Evolutionary conservation across 768 basidiomycete species (phyloP).

Genomic region (Agaricus blazei): DNA sequence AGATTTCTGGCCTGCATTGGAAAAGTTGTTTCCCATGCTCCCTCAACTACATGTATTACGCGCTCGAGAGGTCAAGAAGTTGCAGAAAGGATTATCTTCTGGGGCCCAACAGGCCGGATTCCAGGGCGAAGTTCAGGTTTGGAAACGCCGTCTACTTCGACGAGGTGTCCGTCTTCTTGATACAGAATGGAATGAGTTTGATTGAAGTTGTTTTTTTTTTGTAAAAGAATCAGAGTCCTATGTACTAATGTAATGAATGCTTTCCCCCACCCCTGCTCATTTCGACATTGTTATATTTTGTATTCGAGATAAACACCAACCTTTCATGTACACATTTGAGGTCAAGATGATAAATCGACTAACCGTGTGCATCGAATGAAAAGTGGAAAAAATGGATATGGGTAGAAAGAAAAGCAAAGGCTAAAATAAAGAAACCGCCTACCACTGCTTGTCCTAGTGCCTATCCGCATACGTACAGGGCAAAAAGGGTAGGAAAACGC

Average conservation of each 20-base stretch:
- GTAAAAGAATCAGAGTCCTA: no score
- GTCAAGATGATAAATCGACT: neutral
- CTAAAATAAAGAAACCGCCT: neutral
- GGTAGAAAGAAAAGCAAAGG: neutral
- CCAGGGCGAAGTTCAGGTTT: constrained; percentile 76
- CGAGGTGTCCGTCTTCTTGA: constrained; percentile 63
- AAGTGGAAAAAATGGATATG: neutral
- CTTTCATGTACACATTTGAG: constrained; percentile 4
- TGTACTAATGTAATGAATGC: no score
- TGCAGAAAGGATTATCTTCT: constrained; percentile 58
- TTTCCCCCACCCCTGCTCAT: neutral
- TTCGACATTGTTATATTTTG: neutral
- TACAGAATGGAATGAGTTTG: constrained; percentile 57
- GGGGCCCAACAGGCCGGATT: constrained; percentile 70
- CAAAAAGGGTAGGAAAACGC: constrained; percentile 1
- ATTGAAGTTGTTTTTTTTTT: neutral
- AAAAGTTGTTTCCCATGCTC: constrained; percentile 48
- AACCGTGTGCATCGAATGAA: constrained; percentile 1
- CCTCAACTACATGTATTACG: constrained; percentile 55
- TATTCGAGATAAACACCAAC: constrained; percentile 4
- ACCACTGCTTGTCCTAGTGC: neutral
- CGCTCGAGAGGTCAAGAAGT: constrained; percentile 67
- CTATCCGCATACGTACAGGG: neutral
- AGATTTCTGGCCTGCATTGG: constrained; percentile 53
- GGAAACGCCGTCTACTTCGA: constrained; percentile 58